Evolutionary conservation across 2,329 filamentous ascomycete genomes (phyloP).

Genomic region (Trichoderma brevicompactum): DNA sequence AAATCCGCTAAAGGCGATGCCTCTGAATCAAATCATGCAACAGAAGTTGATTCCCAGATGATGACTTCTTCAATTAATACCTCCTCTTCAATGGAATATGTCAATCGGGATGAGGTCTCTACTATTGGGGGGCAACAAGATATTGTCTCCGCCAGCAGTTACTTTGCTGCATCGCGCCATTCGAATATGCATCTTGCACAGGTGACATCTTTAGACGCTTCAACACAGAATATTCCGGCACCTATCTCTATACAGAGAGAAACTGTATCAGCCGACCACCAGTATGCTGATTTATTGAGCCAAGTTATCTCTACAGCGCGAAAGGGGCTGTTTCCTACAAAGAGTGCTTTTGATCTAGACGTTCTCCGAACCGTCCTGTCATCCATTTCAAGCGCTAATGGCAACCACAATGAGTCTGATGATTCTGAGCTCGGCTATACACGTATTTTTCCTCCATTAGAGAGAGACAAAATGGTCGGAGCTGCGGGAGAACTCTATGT

Average conservation of each 20-base stretch:
- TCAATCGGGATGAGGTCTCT: not conserved
- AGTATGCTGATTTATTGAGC: not conserved
- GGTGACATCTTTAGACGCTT: not conserved
- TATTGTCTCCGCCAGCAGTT: not conserved
- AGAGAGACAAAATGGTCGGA: constrained; percentile 15
- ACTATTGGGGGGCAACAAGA: not conserved
- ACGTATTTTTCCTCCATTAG: not conserved
- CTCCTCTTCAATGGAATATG: not conserved
- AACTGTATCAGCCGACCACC: not conserved
- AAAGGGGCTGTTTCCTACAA: not conserved
- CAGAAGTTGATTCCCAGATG: not conserved
- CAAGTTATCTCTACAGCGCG: not conserved
- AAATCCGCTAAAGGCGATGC: not conserved
- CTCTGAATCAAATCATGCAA: not conserved
- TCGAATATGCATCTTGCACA: not conserved
- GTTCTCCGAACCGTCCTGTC: not conserved
- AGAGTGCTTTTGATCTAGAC: not conserved
- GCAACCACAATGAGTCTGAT: not conserved
- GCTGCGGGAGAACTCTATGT: constrained; percentile 29
- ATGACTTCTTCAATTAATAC: not conserved
- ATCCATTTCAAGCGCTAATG: no score
- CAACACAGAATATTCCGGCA: not conserved
- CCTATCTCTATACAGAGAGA: not conserved
- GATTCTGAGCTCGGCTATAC: not conserved
- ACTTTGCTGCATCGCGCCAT: not conserved